phyloP scores from a whole-genome alignment of 202 grass and related monocot species.

The Miscanthus sacchariflorus region DNA sequence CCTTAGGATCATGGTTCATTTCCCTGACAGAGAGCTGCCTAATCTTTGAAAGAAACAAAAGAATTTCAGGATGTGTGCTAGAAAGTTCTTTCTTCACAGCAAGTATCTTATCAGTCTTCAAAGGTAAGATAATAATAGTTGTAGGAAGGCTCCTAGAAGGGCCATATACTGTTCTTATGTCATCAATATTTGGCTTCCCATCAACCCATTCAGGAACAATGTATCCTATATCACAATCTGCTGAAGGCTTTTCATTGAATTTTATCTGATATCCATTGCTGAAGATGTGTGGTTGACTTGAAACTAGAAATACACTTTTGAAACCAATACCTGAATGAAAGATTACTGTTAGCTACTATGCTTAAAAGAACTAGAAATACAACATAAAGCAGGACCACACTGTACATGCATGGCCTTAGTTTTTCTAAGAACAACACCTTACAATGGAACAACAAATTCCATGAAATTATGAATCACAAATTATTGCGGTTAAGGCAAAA shows the following conservation, averaged over 20 bases:
- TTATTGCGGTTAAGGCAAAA: not conserved
- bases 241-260: constrained; percentile 62
- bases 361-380: not conserved
- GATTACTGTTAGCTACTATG: not conserved
- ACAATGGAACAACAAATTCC: not conserved
- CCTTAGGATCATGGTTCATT: constrained; percentile 17
- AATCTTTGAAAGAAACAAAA: constrained; percentile 61
- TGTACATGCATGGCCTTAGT: not conserved
- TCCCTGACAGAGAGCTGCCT: constrained; percentile 47
- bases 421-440: not conserved
- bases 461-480: not conserved
- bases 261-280: constrained; percentile 84
- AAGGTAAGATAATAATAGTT: constrained; percentile 66
- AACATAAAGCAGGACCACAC: not conserved
- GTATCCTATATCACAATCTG: constrained; percentile 69
- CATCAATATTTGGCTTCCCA: constrained; percentile 33
- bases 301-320: constrained; percentile 70
- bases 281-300: constrained; percentile 76
- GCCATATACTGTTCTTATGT: constrained; percentile 57
- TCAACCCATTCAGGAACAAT: constrained; percentile 81
- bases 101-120: constrained; percentile 63
- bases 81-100: constrained; percentile 59
- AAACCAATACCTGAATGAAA: constrained; percentile 75
- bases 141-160: constrained; percentile 55
- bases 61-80: constrained; percentile 53